These are phyloP conservation scores for Penicillium paxilli DNA, from an alignment of 495 filamentous ascomycete species.

Conservation along the genomic window DNA sequence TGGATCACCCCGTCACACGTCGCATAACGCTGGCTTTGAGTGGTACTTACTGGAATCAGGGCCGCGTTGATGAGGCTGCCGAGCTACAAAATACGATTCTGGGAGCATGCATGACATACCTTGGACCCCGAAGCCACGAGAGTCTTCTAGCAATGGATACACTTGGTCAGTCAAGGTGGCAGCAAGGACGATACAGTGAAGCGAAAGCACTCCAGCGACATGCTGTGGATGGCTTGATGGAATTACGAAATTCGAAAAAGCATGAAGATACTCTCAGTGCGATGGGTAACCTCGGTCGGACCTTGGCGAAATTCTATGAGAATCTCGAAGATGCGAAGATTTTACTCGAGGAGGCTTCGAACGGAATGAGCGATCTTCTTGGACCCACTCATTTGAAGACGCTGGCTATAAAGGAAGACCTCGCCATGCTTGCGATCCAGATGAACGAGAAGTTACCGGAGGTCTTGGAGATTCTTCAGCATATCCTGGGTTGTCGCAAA, in stretches of 20 bases:
- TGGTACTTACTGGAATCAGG: neutral
- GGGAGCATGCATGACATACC: neutral
- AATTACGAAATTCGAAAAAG: constrained; percentile 11
- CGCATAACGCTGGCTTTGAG: neutral
- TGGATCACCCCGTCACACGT: neutral
- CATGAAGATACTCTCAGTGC: constrained; percentile 29
- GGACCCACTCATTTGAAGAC: constrained; percentile 30
- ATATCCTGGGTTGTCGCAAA: constrained; percentile 25
- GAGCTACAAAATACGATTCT: neutral
- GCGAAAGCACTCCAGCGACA: constrained; percentile 25
- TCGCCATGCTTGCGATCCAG: constrained; percentile 14
- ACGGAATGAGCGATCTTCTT: constrained; percentile 17
- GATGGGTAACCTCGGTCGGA: constrained; percentile 21
- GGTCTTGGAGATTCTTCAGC: constrained; percentile 6
- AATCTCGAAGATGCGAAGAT: constrained; percentile 19
- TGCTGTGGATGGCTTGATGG: constrained; percentile 18
- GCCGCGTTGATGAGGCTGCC: neutral
- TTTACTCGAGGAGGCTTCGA: constrained; percentile 11
- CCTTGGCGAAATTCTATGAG: constrained; percentile 13
- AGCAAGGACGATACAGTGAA: constrained; percentile 27
- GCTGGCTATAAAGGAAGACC: constrained; percentile 27
- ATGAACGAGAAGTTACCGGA: neutral
- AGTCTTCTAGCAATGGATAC: neutral
- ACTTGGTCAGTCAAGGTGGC: neutral
- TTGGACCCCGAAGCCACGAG: neutral